A percentile compares a stretch with the other conserved stretches of the same genome.
These are phyloP conservation scores for Boletus semigastroideus DNA, from an alignment of 1,284 basidiomycete genomes.

Conservation along the genomic window DNA sequence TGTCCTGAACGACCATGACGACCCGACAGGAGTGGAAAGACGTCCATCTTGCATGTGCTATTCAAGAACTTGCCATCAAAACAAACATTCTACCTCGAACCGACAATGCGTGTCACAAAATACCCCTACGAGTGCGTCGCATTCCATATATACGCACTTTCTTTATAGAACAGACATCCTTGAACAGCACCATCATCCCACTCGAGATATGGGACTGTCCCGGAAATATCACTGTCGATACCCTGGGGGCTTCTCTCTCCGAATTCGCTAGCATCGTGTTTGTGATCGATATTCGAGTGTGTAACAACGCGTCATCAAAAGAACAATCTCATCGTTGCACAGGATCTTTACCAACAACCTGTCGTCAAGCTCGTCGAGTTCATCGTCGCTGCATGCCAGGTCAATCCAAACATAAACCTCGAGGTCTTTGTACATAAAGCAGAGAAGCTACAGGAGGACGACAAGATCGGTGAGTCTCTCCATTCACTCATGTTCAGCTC, in stretches of 20 bases:
- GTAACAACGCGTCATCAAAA: constrained; percentile 19
- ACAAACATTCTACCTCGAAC: constrained; percentile 90
- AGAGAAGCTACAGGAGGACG: constrained; percentile 90
- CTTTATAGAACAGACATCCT: not conserved
- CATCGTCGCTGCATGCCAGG: constrained; percentile 69
- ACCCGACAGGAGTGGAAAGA: constrained; percentile 80
- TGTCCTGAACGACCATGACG: not conserved
- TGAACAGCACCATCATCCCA: constrained; percentile 80
- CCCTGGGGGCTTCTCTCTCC: constrained; percentile 68
- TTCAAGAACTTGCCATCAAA: constrained; percentile 85
- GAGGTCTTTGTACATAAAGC: constrained; percentile 98
- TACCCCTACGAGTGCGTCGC: constrained; percentile 79
- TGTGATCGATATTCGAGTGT: constrained; percentile 94
- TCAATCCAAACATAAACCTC: constrained; percentile 79
- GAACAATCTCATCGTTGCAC: constrained; percentile 8
- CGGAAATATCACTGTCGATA: constrained; percentile 76
- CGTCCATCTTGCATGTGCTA: constrained; percentile 88
- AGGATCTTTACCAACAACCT: constrained; percentile 74
- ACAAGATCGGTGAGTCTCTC: constrained; percentile 71
- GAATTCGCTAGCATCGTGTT: constrained; percentile 86
- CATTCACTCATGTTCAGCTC: not conserved
- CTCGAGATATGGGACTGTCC: constrained; percentile 97
- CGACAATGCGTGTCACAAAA: constrained; percentile 76
- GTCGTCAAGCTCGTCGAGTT: constrained; percentile 79
- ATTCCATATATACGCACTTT: not conserved